phyloP scores from a whole-genome alignment of 176 grass and related monocot genomes.

The Thinopyrum elongatum region DNA sequence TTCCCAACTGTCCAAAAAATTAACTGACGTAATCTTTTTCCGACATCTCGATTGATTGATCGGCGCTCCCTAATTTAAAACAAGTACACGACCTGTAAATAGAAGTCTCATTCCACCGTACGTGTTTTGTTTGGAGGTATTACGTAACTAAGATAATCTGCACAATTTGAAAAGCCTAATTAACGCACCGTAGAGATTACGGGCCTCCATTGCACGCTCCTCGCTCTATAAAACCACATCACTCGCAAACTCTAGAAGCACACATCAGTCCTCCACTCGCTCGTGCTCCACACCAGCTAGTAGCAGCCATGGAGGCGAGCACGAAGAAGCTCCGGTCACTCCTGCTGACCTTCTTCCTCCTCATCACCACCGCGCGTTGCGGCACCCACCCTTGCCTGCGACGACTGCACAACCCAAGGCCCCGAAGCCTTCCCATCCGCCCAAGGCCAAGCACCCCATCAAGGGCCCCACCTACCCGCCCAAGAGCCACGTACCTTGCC shows the following conservation, averaged over 20 bases:
- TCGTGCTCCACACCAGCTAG: not conserved
- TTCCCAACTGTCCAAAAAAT: no score
- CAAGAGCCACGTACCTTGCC: no score
- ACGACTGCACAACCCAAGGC: slow-evolving; percentile 42
- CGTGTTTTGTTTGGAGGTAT: no score
- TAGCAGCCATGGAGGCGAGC: slow-evolving; percentile 54
- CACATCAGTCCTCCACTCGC: not conserved
- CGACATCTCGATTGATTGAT: no score
- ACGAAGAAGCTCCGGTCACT: slow-evolving; percentile 37
- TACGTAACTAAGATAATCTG: no score
- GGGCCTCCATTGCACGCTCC: not conserved
- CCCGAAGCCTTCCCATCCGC: slow-evolving; percentile 41
- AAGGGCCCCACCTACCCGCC: not conserved
- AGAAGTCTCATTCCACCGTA: no score
- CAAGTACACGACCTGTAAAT: no score
- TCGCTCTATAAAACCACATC: slow-evolving; percentile 6
- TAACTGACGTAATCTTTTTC: no score
- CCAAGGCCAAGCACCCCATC: no score
- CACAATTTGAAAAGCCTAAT: not conserved
- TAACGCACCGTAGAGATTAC: slow-evolving; percentile 11
- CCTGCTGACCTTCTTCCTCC: slow-evolving; percentile 58
- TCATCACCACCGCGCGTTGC: slow-evolving; percentile 60
- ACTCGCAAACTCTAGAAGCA: slow-evolving; percentile 32
- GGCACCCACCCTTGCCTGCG: slow-evolving; percentile 49
- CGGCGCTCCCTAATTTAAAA: no score